Evolutionary conservation across 768 basidiomycete species (phyloP), one percentile per base, ranked within the genome.

Genomic region (Psilocybe cyanescens): DNA sequence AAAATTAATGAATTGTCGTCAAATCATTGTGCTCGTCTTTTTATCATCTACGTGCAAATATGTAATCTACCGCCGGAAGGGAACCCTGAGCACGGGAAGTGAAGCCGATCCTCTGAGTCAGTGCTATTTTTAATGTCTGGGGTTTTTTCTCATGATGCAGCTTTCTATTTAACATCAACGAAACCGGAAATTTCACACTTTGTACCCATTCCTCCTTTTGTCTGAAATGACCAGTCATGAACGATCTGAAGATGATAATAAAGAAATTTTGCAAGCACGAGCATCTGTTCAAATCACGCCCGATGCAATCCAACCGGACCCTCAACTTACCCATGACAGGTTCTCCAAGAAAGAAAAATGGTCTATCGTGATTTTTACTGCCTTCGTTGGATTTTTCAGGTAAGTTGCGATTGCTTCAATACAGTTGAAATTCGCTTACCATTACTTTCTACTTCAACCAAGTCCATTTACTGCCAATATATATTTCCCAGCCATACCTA

Each of bases 401-500:
- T 81, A 47, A 54, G 65, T 44, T 5, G n/a, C 41, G 1, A 12
- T 44, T 44, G 11, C 3, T 35, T n/a, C 14, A 44, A 44, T 44
- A 24, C 24, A 24, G 24, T 24, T 24, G 41, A 44, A 44, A 14
- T 16, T n/a, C 5, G 14, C 11, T 12, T n/a, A 16, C 14, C 41
- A 12, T 44, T 44, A 4, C 41, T 39, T 24, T 33, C 24, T 24
- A 24, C 50, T 53, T 41, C 37, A 33, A 17, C 17, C 5, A 53
- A 89, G 88, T 67, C 89, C 90, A 0, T 74, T 92, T 9, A 90
- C 91, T 1, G 81, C 90, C 3, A 92, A 87, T 59, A 89, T 93
- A 59, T 94, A 92, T 70, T 85, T 92, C 50, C 91, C 92, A 5
- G 91, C 87, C 11, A 88, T 95, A 44, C 93, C 92, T 1, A 79